Evolutionary conservation across 2,329 filamentous ascomycete species (phyloP), one percentile per base, ranked within the genome.

Genomic region (Ophiosphaerella herpotricha): DNA sequence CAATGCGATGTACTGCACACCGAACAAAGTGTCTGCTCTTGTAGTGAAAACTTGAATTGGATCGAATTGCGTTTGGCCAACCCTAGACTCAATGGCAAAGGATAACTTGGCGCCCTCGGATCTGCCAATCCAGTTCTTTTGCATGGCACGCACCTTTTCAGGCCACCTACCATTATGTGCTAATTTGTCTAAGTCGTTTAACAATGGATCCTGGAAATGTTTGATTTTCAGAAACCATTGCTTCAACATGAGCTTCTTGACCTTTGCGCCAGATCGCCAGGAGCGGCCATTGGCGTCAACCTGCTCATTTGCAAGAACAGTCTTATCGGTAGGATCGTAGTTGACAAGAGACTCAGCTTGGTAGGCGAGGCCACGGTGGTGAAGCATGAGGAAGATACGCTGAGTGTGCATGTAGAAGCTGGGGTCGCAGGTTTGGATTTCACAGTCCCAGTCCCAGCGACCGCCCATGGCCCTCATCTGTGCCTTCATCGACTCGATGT

Each of bases 221-320:
- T 90, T 93, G 64, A 94, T 95, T 55, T 85, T 86, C 57, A 96
- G 84, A 70, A 95, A 96, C 91, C 91, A 96, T 72, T 96, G 91
- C 74, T 89, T 90, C 40, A 95, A 78, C 60, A 84, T 83, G 51
- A 84, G 79, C 75, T 91, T 89, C 73, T 94, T 88, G 14, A 95
- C 90, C 68, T 88, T 86, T 42, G 89, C 91, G 8, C 91, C 91
- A 1, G 90, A 94, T 48, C 91, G 84, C 91, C 91, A 96, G 2
- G 91, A 96, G 61, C 80, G 84, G 29, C 91, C 91, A 66, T 90
- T 87, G 42, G 88, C 82, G 68, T 95, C 90, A n/a, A 96, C 90
- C 74, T 96, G 91, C 73, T 96, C 91, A 69, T 96, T 96, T 9
- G 91, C 91, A 51, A 96, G 78, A 13, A 96, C 91, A 0, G 91